Evolutionary conservation across 768 basidiomycete species (phyloP).

Genomic region (Leccinum olivaceopallidum): DNA sequence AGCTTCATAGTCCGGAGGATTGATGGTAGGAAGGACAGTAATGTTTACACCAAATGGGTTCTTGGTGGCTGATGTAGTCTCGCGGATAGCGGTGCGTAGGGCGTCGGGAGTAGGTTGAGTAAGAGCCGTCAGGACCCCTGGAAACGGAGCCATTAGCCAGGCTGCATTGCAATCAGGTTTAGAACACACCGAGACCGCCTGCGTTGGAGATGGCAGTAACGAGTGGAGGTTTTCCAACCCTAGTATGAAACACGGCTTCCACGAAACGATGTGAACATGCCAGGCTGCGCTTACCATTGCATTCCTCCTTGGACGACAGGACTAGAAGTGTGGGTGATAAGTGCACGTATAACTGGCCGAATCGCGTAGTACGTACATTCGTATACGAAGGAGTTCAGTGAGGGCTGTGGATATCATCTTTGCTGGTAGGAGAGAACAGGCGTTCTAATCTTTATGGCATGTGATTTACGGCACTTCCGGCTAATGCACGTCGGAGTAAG

Average conservation of each 20-base stretch:
- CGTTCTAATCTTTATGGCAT: neutral
- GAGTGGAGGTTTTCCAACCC: slow-evolving; percentile 79
- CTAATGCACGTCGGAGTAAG: neutral
- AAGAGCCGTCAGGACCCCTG: slow-evolving; percentile 82
- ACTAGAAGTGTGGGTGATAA: slow-evolving; percentile 34
- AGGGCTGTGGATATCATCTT: slow-evolving; percentile 52
- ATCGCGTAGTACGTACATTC: slow-evolving; percentile 51
- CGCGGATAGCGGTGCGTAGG: slow-evolving; percentile 74
- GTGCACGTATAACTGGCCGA: neutral
- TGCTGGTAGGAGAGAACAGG: neutral
- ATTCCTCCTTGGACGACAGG: slow-evolving; percentile 88
- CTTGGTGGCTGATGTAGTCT: slow-evolving; percentile 66
- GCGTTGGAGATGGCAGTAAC: slow-evolving; percentile 81
- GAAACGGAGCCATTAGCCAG: neutral
- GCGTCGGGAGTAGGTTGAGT: slow-evolving; percentile 87
- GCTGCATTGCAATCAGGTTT: neutral
- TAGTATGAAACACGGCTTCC: slow-evolving; percentile 23
- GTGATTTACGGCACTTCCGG: neutral
- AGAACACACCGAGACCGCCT: slow-evolving; percentile 66
- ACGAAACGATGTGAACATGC: neutral
- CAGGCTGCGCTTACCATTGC: slow-evolving; percentile 64
- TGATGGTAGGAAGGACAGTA: slow-evolving; percentile 85
- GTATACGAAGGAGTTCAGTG: slow-evolving; percentile 65
- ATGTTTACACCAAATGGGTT: slow-evolving; percentile 87
- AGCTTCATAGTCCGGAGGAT: slow-evolving; percentile 87